Conservation (phyloP, 441 rosid species). For the Corymbia citriodora region DNA sequence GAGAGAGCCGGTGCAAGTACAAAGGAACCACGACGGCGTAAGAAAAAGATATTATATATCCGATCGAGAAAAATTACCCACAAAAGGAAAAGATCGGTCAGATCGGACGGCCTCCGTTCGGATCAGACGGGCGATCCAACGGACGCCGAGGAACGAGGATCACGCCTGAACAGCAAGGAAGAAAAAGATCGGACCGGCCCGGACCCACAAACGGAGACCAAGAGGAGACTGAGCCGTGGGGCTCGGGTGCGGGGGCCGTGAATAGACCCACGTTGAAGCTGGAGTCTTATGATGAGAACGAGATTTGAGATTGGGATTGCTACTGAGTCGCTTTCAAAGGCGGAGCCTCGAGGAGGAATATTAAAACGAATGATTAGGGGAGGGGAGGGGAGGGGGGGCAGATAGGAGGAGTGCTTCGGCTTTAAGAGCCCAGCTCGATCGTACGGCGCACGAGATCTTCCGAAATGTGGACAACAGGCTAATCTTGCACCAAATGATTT, state of each 20-base stretch:
- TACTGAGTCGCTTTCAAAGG: neutral
- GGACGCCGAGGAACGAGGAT: neutral
- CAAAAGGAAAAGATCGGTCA: neutral
- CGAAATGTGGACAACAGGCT: neutral
- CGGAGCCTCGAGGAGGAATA: neutral
- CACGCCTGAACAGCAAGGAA: neutral
- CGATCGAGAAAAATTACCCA: no score
- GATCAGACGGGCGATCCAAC: neutral
- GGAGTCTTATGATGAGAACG: neutral
- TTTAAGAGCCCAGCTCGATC: neutral
- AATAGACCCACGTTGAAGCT: no score
- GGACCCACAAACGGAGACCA: no score
- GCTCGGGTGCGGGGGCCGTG: no score
- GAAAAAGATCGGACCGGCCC: no score
- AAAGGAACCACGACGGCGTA: neutral
- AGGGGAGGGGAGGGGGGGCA: neutral
- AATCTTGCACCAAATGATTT: neutral
- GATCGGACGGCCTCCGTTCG: neutral
- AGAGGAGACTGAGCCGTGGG: no score
- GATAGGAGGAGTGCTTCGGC: neutral
- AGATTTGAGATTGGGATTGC: neutral
- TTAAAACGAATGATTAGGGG: neutral
- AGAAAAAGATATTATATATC: neutral
- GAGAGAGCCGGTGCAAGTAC: neutral
- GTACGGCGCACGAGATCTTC: neutral